Conservation (phyloP, 169 alveolate species). For the Plasmodium fragile region DNA sequence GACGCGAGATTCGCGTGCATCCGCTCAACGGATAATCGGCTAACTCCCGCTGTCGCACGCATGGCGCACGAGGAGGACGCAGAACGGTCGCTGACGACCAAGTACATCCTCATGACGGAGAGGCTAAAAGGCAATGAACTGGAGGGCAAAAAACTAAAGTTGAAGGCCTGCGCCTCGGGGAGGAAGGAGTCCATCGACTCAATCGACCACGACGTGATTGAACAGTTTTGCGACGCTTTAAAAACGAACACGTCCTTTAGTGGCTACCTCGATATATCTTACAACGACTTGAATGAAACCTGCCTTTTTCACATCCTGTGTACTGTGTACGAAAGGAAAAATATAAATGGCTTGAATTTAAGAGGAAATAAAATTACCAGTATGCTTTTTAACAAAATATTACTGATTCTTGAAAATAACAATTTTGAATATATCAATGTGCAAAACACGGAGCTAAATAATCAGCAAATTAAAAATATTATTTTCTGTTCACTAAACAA, state of each 20-base stretch:
- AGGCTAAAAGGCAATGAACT: not conserved
- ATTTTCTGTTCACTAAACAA: constrained; percentile 31
- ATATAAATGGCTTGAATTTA: constrained; percentile 43
- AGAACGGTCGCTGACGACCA: constrained; percentile 6
- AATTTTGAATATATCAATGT: constrained; percentile 39
- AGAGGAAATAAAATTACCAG: constrained; percentile 44
- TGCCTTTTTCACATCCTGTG: constrained; percentile 32
- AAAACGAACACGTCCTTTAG: constrained; percentile 32
- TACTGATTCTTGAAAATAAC: constrained; percentile 38
- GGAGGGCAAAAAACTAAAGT: not conserved
- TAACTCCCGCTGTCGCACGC: not conserved
- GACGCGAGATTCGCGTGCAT: not conserved
- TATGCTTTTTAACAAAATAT: constrained; percentile 47
- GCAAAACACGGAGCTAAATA: constrained; percentile 34
- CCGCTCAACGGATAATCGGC: not conserved
- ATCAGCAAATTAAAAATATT: constrained; percentile 56
- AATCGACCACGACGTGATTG: constrained; percentile 57
- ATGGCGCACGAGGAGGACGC: not conserved
- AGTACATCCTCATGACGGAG: constrained; percentile 25
- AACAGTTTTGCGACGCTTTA: constrained; percentile 45
- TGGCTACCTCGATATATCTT: constrained; percentile 36
- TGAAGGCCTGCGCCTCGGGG: constrained; percentile 1
- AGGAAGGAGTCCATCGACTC: constrained; percentile 22
- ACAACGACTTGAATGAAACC: constrained; percentile 51
- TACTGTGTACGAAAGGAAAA: constrained; percentile 30